Evolutionary conservation across 305 asterid genomes (phyloP).

Genomic region (Solanum hybrid): DNA sequence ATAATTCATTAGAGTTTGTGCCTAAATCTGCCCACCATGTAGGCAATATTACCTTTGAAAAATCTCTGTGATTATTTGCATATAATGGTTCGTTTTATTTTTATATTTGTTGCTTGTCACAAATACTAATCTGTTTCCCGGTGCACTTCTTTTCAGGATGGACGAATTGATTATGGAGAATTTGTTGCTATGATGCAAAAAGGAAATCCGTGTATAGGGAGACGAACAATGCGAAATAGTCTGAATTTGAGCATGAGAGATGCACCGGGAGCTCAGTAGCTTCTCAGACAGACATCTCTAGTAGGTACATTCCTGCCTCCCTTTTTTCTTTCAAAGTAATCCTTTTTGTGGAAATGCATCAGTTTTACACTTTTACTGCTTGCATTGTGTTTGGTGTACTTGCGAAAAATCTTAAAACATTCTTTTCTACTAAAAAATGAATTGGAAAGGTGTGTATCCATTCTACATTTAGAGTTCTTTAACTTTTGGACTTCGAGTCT

Average conservation of each 20-base stretch:
- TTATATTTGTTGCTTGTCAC: background rate
- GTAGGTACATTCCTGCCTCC: background rate
- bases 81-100: background rate
- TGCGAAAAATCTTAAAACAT: background rate
- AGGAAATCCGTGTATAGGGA: constrained; percentile 88
- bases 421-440: background rate
- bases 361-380: background rate
- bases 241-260: constrained; percentile 94
- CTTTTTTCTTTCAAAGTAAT: background rate
- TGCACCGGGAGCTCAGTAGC: constrained; percentile 55
- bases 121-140: background rate
- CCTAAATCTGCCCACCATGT: background rate
- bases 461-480: background rate
- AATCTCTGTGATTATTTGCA: background rate
- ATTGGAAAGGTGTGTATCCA: background rate
- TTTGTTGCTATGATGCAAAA: constrained; percentile 97
- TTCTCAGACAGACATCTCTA: constrained; percentile 8
- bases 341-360: background rate
- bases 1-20: background rate
- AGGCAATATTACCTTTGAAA: background rate
- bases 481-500: background rate
- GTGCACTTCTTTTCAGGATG: constrained; percentile 47
- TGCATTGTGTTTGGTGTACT: background rate
- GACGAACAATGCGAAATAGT: constrained; percentile 97
- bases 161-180: constrained; percentile 92